These are phyloP conservation scores for Cladosporium sp. DNA, from an alignment of 2,329 filamentous ascomycete species.

Conservation along the genomic window DNA sequence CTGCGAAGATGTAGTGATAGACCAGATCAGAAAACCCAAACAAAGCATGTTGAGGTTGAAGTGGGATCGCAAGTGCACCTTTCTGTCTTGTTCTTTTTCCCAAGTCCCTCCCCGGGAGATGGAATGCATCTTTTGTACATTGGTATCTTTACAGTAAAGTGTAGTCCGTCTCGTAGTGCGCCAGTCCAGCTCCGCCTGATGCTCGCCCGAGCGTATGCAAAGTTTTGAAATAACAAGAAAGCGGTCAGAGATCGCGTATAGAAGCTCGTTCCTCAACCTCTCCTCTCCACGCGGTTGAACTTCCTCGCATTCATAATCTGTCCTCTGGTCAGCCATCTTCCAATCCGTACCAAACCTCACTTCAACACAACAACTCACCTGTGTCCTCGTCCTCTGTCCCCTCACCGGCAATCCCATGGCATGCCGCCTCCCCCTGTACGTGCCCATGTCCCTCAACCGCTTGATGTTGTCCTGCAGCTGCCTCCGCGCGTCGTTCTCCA, in stretches of 20 bases:
- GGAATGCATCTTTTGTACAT: constrained; percentile 10
- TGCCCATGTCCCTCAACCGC: constrained; percentile 82
- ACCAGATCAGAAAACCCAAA: neutral
- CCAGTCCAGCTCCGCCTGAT: neutral
- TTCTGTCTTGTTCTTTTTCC: neutral
- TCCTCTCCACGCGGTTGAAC: constrained; percentile 54
- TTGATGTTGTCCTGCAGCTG: constrained; percentile 78
- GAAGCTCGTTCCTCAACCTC: constrained; percentile 20
- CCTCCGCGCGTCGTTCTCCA: constrained; percentile 80
- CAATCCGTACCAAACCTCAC: neutral
- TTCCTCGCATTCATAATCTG: constrained; percentile 54
- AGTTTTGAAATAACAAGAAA: neutral
- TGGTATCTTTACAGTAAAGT: constrained; percentile 14
- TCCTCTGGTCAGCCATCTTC: constrained; percentile 9
- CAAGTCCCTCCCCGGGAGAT: neutral
- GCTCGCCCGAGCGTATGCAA: constrained; percentile 3
- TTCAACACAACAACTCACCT: constrained; percentile 40
- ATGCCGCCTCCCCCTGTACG: constrained; percentile 82
- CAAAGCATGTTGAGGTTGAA: neutral
- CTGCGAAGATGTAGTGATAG: neutral
- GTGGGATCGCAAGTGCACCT: neutral
- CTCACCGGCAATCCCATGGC: constrained; percentile 88
- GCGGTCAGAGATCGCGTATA: neutral
- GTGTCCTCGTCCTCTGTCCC: constrained; percentile 80
- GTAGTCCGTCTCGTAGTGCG: neutral